These are phyloP conservation scores for Ashbya aceris DNA, from an alignment of 1,139 yeast species.

Conservation along the genomic window DNA sequence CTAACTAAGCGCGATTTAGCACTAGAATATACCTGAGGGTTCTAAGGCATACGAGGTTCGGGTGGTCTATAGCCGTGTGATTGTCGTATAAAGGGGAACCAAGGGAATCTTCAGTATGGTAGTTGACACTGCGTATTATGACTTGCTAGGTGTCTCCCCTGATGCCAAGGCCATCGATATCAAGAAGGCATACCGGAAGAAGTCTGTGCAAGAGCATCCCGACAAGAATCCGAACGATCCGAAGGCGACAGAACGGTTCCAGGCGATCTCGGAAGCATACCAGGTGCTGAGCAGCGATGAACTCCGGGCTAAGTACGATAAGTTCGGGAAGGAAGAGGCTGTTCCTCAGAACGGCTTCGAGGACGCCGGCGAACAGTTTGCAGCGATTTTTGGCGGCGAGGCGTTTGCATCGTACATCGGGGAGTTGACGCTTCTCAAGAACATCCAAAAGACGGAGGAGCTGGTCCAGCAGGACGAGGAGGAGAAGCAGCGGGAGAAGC, in stretches of 20 bases:
- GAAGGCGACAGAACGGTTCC: slow-evolving; percentile 57
- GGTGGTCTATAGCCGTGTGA: too few relatives aligned
- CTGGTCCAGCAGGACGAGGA: slow-evolving; percentile 35
- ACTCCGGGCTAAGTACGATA: slow-evolving; percentile 69
- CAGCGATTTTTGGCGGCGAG: slow-evolving; percentile 89
- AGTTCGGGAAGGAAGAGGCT: slow-evolving; percentile 76
- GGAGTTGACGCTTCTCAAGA: slow-evolving; percentile 77
- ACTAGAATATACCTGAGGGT: too few relatives aligned
- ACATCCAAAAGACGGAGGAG: slow-evolving; percentile 58
- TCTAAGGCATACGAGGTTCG: too few relatives aligned
- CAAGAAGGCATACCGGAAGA: slow-evolving; percentile 83
- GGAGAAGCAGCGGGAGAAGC: slow-evolving; percentile 31
- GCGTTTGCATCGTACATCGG: slow-evolving; percentile 86
- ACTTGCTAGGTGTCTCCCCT: slow-evolving; percentile 52
- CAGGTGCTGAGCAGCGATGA: slow-evolving; percentile 73
- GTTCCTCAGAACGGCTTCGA: slow-evolving; percentile 78
- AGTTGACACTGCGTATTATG: slow-evolving; percentile 82
- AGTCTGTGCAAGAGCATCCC: slow-evolving; percentile 81
- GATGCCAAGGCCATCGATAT: slow-evolving; percentile 73
- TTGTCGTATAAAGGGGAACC: too few relatives aligned
- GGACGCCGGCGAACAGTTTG: slow-evolving; percentile 81
- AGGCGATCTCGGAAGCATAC: slow-evolving; percentile 56
- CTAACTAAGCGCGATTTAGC: too few relatives aligned
- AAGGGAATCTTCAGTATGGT: slow-evolving; percentile 42
- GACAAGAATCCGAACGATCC: slow-evolving; percentile 83